A percentile compares a stretch with the other conserved stretches of the same genome.
Conservation (phyloP, 345 rosid genomes). For the Combretum micranthum region DNA sequence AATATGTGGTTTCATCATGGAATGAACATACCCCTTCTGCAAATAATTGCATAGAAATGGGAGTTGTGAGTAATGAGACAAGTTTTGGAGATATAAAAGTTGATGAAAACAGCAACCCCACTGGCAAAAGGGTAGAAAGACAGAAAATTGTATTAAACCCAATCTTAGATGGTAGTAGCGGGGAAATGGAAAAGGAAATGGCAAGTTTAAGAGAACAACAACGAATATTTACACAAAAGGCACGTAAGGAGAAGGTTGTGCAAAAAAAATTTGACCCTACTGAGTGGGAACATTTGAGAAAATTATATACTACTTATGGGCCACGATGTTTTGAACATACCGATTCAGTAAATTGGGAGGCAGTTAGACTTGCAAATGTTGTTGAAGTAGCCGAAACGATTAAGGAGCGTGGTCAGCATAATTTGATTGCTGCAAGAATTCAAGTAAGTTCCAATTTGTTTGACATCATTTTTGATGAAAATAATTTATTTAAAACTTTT, state of each 20-base stretch:
- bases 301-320: conserved; percentile 19
- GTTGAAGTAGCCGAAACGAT: conserved; percentile 26
- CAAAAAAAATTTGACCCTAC: conserved; percentile 5
- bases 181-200: conserved; percentile 10
- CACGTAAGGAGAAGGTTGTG: conserved; percentile 4
- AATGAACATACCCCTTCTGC: too few species aligned
- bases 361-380: conserved; percentile 28
- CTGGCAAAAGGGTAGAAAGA: not conserved
- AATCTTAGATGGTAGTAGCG: not conserved
- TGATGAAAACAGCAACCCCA: not conserved
- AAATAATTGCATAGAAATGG: too few species aligned
- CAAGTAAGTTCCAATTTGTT: conserved; percentile 23
- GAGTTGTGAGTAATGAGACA: too few species aligned
- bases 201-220: not conserved
- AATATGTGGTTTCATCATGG: too few species aligned
- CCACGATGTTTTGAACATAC: conserved; percentile 18
- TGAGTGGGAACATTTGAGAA: conserved; percentile 46
- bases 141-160: not conserved
- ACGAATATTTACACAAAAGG: conserved; percentile 1
- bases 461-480: too few species aligned
- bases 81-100: too few species aligned
- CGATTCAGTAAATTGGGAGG: conserved; percentile 64
- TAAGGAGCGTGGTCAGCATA: conserved; percentile 44
- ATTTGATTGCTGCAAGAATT: conserved; percentile 28
- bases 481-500: not conserved